These are phyloP conservation scores for Colletotrichum lindemuthianum DNA, from an alignment of 2,329 filamentous ascomycete genomes.

Conservation along the genomic window DNA sequence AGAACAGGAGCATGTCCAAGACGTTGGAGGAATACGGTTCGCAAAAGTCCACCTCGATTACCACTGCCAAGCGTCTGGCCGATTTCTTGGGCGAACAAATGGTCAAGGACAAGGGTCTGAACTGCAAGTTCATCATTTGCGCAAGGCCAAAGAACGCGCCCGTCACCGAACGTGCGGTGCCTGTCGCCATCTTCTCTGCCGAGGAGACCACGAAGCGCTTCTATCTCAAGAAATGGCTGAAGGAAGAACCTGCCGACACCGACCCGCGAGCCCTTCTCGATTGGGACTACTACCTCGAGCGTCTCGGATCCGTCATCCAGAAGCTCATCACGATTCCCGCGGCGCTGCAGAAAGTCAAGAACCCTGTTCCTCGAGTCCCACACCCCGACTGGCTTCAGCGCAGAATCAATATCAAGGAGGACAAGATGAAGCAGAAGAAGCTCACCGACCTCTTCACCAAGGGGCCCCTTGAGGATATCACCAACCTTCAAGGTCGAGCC, in stretches of 20 bases:
- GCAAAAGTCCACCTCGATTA: conserved; percentile 99
- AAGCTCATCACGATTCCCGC: conserved; percentile 99
- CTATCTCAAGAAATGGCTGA: conserved; percentile 95
- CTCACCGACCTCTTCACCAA: conserved; percentile 91
- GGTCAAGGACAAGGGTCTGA: conserved; percentile 98
- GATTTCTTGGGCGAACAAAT: conserved; percentile 98
- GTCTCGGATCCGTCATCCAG: conserved; percentile 95
- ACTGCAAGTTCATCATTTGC: conserved; percentile 99
- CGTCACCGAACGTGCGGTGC: conserved; percentile 93
- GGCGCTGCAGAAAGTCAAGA: conserved; percentile 91
- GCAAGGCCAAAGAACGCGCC: conserved; percentile 86
- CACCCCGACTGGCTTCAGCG: conserved; percentile 98
- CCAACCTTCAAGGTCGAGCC: conserved; percentile 67
- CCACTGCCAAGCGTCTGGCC: conserved; percentile 91
- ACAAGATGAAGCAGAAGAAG: conserved; percentile 98
- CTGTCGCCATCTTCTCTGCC: conserved; percentile 96
- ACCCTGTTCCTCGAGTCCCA: conserved; percentile 90
- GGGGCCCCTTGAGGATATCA: conserved; percentile 78
- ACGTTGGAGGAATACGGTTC: conserved; percentile 94
- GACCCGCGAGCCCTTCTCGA: conserved; percentile 91
- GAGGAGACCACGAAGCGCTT: conserved; percentile 87
- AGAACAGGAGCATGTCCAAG: conserved; percentile 98
- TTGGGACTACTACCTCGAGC: conserved; percentile 97
- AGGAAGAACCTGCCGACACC: conserved; percentile 90
- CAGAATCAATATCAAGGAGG: conserved; percentile 93